phyloP scores from a whole-genome alignment of 495 filamentous ascomycete genomes.

The Thermothielavioides terrestris region DNA sequence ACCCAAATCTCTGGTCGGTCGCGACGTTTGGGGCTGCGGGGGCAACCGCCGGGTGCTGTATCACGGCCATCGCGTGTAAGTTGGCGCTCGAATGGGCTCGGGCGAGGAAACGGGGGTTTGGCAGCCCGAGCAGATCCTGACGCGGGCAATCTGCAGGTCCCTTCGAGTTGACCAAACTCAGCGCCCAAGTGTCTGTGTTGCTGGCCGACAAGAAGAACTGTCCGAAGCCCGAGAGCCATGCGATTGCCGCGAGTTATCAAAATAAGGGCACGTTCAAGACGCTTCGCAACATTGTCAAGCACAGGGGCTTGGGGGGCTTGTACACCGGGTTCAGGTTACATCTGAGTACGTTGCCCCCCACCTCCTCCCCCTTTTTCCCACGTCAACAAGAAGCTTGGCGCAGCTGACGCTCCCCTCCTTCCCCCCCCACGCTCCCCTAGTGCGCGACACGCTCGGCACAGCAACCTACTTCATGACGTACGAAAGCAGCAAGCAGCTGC shows the following conservation, averaged over 20 bases:
- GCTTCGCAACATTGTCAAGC: constrained; percentile 66
- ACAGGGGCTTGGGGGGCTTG: constrained; percentile 67
- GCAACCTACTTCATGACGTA: constrained; percentile 89
- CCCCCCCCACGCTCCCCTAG: constrained; percentile 17
- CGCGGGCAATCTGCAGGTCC: constrained; percentile 52
- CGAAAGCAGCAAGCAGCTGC: constrained; percentile 78
- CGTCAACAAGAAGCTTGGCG: no score
- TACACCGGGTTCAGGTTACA: constrained; percentile 85
- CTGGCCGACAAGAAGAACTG: constrained; percentile 60
- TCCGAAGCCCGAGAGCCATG: constrained; percentile 41
- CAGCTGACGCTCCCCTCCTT: no score
- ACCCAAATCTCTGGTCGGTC: constrained; percentile 59
- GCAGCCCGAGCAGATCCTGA: no score
- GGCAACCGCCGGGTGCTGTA: constrained; percentile 66
- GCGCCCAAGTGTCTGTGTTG: constrained; percentile 80
- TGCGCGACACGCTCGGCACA: constrained; percentile 83
- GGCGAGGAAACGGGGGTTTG: not conserved
- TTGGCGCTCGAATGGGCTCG: not conserved
- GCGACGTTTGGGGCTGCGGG: constrained; percentile 72
- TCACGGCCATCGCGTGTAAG: constrained; percentile 82
- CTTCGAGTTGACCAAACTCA: constrained; percentile 89
- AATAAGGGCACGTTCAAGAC: constrained; percentile 76
- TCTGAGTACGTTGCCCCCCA: constrained; percentile 46
- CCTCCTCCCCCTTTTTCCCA: not conserved
- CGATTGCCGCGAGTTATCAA: constrained; percentile 59